Conservation (phyloP, 768 basidiomycete species). For the Lenzites betulinus region DNA sequence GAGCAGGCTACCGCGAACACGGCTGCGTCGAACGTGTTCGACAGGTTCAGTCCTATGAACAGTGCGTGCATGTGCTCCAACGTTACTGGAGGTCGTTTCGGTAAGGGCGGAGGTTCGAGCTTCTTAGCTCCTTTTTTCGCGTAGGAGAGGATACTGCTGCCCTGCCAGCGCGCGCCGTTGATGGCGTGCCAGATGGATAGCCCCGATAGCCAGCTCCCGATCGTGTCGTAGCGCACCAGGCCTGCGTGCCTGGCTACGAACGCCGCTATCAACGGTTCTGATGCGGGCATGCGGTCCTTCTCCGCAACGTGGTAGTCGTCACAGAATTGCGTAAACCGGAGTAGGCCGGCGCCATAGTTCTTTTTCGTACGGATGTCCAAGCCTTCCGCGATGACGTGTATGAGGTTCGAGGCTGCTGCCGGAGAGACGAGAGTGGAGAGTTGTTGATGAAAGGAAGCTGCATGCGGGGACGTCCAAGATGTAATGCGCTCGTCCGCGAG, state of each 20-base stretch:
- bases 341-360: slow-evolving; percentile 36
- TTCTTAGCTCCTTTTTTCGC: slow-evolving; percentile 23
- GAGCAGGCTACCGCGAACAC: slow-evolving; percentile 37
- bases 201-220: slow-evolving; percentile 39
- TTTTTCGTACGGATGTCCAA: background rate
- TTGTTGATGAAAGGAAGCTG: background rate
- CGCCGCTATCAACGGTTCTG: slow-evolving; percentile 28
- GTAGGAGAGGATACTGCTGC: slow-evolving; percentile 24
- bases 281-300: slow-evolving; percentile 32
- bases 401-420: background rate
- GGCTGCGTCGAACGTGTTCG: slow-evolving; percentile 35
- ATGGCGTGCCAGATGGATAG: slow-evolving; percentile 40
- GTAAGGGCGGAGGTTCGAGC: slow-evolving; percentile 19
- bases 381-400: background rate
- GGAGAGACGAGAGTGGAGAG: background rate
- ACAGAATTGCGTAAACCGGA: slow-evolving; percentile 41
- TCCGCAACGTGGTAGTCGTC: slow-evolving; percentile 37
- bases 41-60: slow-evolving; percentile 23
- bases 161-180: slow-evolving; percentile 39
- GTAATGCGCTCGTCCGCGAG: background rate
- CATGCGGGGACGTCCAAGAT: background rate
- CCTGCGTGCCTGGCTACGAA: slow-evolving; percentile 29
- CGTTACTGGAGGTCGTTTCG: slow-evolving; percentile 37
- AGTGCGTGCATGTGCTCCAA: slow-evolving; percentile 36
- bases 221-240: slow-evolving; percentile 15